These are phyloP conservation scores for Sphenostylis stenocarpa DNA, from an alignment of 306 rosid species.

Conservation along the genomic window DNA sequence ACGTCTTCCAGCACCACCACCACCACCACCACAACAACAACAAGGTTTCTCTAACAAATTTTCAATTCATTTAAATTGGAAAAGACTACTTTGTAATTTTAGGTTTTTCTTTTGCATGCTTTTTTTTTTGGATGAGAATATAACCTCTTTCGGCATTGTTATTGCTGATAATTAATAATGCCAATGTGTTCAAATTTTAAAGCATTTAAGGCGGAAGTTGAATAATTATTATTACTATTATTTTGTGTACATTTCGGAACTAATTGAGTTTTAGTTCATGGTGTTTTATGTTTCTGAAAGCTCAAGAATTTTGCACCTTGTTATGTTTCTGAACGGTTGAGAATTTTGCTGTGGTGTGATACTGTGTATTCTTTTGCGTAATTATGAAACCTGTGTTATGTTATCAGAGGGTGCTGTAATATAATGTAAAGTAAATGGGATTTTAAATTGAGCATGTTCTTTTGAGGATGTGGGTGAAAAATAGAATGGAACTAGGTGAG, in stretches of 20 bases:
- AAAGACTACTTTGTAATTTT: not conserved
- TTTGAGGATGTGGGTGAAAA: not conserved
- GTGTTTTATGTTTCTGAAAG: not conserved
- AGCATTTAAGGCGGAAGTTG: not conserved
- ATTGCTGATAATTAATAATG: not conserved
- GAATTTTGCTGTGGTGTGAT: not conserved
- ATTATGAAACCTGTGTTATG: not conserved
- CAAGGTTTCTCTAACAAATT: slow-evolving; percentile 31
- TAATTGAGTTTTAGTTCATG: slow-evolving; percentile 8
- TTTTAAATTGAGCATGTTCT: not conserved
- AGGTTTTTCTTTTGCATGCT: not conserved
- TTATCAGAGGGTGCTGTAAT: not conserved
- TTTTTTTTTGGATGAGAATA: not conserved
- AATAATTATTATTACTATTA: not conserved
- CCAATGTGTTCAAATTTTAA: not conserved
- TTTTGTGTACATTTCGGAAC: not conserved
- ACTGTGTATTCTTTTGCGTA: not conserved
- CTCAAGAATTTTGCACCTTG: not conserved
- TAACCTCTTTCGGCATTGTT: not conserved
- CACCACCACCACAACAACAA: slow-evolving; percentile 3
- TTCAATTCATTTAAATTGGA: not conserved
- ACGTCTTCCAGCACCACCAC: slow-evolving; percentile 54
- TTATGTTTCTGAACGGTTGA: slow-evolving; percentile 2
- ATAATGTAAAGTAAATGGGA: not conserved
- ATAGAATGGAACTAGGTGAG: not conserved